A percentile compares a stretch with the other conserved stretches of the same genome.
Evolutionary conservation across 2,329 filamentous ascomycete genomes (phyloP).

Genomic region (Rutstroemia sydowiana): DNA sequence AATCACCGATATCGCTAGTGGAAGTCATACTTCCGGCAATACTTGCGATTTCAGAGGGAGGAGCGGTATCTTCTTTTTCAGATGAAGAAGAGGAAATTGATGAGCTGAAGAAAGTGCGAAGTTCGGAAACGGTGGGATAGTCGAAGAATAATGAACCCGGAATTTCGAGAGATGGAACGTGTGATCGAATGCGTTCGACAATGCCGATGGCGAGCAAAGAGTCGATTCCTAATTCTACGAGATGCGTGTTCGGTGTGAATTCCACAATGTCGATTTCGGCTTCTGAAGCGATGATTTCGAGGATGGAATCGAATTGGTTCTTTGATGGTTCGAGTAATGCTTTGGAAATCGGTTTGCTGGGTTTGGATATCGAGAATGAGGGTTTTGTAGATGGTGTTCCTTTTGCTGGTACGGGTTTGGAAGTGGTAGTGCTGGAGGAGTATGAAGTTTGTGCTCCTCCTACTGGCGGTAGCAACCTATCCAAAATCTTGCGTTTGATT

Average conservation of each 20-base stretch:
- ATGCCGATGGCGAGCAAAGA: neutral
- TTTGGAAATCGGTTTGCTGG: neutral
- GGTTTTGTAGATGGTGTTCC: neutral
- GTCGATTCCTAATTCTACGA: neutral
- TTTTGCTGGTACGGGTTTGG: neutral
- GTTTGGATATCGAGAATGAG: neutral
- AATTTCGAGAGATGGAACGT: conserved; percentile 41
- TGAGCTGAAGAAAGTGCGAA: neutral
- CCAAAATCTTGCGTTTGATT: neutral
- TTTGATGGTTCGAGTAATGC: neutral
- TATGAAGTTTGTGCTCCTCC: no score
- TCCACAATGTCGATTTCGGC: conserved; percentile 42
- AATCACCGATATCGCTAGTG: neutral
- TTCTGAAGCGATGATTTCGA: neutral
- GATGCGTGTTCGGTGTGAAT: conserved; percentile 43
- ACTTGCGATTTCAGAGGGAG: neutral
- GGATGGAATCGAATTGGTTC: neutral
- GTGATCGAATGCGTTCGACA: conserved; percentile 46
- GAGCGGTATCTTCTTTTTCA: neutral
- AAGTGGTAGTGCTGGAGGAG: no score
- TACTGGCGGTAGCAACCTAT: neutral
- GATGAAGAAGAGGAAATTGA: neutral
- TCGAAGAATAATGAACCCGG: conserved; percentile 17
- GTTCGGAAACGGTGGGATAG: neutral
- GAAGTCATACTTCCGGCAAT: neutral